Base-by-base conservation (phyloP, 177 flowering plant genomes). In the Tripterygium wilfordii region DNA sequence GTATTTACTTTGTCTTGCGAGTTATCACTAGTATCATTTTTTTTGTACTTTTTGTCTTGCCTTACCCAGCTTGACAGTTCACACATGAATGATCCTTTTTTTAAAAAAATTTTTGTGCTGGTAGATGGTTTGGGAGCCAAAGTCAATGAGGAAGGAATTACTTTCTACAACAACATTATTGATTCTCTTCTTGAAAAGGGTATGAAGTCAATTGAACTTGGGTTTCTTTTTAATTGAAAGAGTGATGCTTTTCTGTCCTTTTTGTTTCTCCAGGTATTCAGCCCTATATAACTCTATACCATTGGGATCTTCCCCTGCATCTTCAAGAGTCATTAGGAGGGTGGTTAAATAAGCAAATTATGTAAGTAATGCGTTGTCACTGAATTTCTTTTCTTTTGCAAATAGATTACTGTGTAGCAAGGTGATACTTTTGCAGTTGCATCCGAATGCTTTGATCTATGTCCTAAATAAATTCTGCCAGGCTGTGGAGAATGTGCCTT, bases 231-330 rank as follows among this genome's bases (percentile, higher is more conserved):
- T 35, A 35, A n/a, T n/a, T n/a, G n/a, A n/a, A n/a, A n/a, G n/a
- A n/a, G n/a, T n/a, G n/a, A n/a, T n/a, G n/a, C n/a, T 35, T 3
- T 5, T 23, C 30, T 23, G 28, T 42, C 42, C n/a, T 17, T 32
- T 53, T 45, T 18, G 32, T 29, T 54, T 63, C 13, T 70, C 65
- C 67, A 90, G 97, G 91, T 45, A 69, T 90, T 28, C 73, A 77
- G 53, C 97, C 97, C 10, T 81, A 48, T 60, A 67, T 74, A 45
- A 90, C 97, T 27, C 58, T 90, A 43, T 87, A 87, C 46, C 96
- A 90, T 48, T 87, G 96, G 96, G 97, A 90, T 69, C 96, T 90
- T 47, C 96, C 97, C 37, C 63, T 67, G 42, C 58, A 78, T 65
- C 94, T 90, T 54, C 72, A 87, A n/a, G 80, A 87, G 53, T 66